Conservation (phyloP, 1,284 basidiomycete genomes). For the Phellopilus nigrolimitatus region DNA sequence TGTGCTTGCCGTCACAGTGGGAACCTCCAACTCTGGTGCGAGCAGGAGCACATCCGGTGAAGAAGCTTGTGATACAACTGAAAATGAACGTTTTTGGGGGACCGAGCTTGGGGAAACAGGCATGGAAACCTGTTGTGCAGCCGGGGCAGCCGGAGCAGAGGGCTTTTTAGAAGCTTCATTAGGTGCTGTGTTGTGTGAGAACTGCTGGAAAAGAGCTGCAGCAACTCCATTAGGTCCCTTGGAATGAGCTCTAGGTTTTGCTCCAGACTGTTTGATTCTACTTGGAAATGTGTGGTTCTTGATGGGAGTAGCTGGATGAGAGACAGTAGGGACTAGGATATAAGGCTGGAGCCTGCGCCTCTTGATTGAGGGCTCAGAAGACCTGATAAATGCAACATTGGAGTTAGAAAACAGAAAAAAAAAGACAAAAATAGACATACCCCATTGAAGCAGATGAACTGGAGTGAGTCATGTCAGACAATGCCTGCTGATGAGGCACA, state of each 20-base stretch:
- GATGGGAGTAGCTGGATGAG: background rate
- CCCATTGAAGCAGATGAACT: background rate
- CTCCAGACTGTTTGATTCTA: background rate
- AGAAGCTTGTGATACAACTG: background rate
- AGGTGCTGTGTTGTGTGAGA: background rate
- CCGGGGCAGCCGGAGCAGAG: background rate
- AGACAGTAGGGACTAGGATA: background rate
- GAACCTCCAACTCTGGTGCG: background rate
- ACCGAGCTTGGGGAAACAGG: background rate
- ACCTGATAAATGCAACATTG: background rate
- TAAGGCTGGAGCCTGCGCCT: background rate
- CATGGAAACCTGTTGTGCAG: background rate
- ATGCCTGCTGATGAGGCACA: background rate
- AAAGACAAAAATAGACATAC: background rate
- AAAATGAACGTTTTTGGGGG: background rate
- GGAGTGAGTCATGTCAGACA: background rate
- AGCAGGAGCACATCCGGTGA: slow-evolving; percentile 1
- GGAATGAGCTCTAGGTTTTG: background rate
- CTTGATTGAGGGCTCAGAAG: background rate
- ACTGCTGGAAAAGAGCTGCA: slow-evolving; percentile 1
- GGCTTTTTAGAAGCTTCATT: background rate
- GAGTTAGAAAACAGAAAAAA: background rate
- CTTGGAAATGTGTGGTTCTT: background rate
- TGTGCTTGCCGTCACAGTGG: background rate
- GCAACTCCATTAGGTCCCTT: slow-evolving; percentile 3